A percentile compares a stretch with the other conserved stretches of the same genome.
Conservation (phyloP, 257 asterid genomes). For the Penstemon eatonii region DNA sequence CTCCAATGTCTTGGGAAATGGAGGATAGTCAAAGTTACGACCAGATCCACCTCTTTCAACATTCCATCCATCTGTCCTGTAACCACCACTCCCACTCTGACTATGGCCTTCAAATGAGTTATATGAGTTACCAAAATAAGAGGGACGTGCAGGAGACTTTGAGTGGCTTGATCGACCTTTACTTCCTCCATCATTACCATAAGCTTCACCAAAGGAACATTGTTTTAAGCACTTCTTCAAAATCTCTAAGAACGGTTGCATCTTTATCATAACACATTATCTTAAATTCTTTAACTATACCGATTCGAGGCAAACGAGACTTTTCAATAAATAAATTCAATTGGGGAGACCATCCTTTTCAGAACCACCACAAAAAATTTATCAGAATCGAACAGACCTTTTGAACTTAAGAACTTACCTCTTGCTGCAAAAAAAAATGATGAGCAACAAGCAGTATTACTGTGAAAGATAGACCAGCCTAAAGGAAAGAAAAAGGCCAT, state of each 20-base stretch:
- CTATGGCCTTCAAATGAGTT: conserved; percentile 61
- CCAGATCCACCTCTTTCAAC: conserved; percentile 60
- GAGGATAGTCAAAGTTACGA: conserved; percentile 50
- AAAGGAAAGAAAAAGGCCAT: conserved; percentile 7
- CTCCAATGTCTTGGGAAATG: conserved; percentile 67
- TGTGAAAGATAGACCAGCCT: conserved; percentile 23
- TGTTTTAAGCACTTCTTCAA: conserved; percentile 79
- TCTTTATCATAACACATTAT: conserved; percentile 80
- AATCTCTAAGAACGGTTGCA: conserved; percentile 70
- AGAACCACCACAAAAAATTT: conserved; percentile 77
- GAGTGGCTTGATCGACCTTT: conserved; percentile 81
- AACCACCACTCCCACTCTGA: conserved; percentile 59
- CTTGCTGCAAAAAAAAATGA: conserved; percentile 79
- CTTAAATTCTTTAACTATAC: conserved; percentile 64
- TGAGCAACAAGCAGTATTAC: conserved; percentile 42
- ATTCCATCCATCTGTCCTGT: conserved; percentile 68
- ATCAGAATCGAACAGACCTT: conserved; percentile 79
- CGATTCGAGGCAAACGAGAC: conserved; percentile 69
- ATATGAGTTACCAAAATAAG: conserved; percentile 51
- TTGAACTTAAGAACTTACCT: conserved; percentile 97
- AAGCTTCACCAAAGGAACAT: conserved; percentile 99
- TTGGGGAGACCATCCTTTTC: conserved; percentile 63
- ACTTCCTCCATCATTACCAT: conserved; percentile 78
- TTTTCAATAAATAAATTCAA: conserved; percentile 55
- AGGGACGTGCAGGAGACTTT: conserved; percentile 74